Percentiles rank a stretch among this genome's conserved stretches.
These are phyloP conservation scores for Aspergillus homomorphus DNA, from an alignment of 495 filamentous ascomycete species.

Conservation along the genomic window DNA sequence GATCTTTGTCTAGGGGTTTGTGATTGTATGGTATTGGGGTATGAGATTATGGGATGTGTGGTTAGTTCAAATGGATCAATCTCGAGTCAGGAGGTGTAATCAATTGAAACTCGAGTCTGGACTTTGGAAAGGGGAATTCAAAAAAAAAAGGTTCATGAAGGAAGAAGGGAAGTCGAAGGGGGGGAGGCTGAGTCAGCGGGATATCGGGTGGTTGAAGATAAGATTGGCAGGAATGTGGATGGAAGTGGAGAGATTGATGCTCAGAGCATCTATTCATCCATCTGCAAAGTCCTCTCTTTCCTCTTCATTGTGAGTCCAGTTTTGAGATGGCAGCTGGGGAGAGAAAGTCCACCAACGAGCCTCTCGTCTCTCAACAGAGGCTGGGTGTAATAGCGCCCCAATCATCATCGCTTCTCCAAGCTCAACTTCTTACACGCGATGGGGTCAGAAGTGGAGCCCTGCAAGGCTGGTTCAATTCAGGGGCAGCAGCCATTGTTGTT, in stretches of 20 bases:
- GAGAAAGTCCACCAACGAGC: too few relatives aligned
- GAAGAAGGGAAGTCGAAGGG: too few relatives aligned
- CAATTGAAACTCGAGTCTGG: not conserved
- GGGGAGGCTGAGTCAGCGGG: not conserved
- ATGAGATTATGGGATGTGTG: too few relatives aligned
- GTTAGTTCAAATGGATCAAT: too few relatives aligned
- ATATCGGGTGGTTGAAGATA: not conserved
- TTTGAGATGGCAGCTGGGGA: too few relatives aligned
- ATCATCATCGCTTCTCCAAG: not conserved
- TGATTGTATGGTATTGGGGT: not conserved
- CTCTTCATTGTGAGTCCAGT: too few relatives aligned
- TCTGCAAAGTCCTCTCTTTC: too few relatives aligned
- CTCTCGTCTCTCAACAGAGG: too few relatives aligned
- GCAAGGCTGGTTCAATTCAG: conserved; percentile 8
- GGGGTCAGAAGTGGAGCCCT: conserved; percentile 1
- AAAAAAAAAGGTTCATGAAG: too few relatives aligned
- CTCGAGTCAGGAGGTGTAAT: too few relatives aligned
- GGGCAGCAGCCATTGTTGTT: conserved; percentile 3
- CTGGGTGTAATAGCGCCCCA: not conserved
- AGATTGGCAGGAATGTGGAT: not conserved
- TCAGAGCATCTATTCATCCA: too few relatives aligned
- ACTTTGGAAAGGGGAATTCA: not conserved
- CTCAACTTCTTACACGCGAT: conserved; percentile 1
- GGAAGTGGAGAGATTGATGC: too few relatives aligned
- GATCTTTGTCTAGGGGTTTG: not conserved